Evolutionary conservation across 257 asterid species (phyloP), one percentile per base, ranked within the genome.

Genomic region (Prunella vulgaris): DNA sequence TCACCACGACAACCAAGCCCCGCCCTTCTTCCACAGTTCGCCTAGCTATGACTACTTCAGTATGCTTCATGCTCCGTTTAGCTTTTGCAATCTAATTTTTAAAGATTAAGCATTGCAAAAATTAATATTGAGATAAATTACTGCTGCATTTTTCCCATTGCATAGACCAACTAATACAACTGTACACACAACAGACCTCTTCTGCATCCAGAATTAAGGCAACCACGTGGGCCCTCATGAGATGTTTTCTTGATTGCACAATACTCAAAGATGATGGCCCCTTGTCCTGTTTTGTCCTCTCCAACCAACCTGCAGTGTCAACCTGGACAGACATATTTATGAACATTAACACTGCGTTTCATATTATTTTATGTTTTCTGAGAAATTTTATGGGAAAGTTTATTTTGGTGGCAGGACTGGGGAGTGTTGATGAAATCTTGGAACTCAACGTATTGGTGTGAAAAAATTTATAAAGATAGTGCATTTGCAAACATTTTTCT

Each of bases 271-370:
- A 85, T 53, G 97, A 81, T 70, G 99, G 95, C 37, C 97, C 97
- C 83, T 84, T 93, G 68, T 90, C 97, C 81, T 84, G 96, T 82
- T 88, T 85, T 66, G 96, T 89, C 81, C 99, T 87, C 66, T 84
- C 97, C 86, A 93, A 78, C 99, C 99, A 93, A 71, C 99, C 99
- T 64, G 99, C 97, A 9, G 99, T 93, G 78, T 90, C 97, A 73
- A 93, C 98, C 98, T 92, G 80, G 78, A 73, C 66, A 44, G 68
- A 66, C 73, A 80, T 37, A 75, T 10, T 27, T 22, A 25, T 56
- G n/a, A 58, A 63, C 54, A 15, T 37, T 64, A 32, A 27, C 7
- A 30, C 51, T 52, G n/a, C 15, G 46, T 8, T n/a, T 17, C 22
- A 22, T 28, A 37, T 10, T 10, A 33, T 62, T 71, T 5, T 22